phyloP scores from a whole-genome alignment of 1,284 basidiomycete genomes.

The Quambalaria eucalypti region DNA sequence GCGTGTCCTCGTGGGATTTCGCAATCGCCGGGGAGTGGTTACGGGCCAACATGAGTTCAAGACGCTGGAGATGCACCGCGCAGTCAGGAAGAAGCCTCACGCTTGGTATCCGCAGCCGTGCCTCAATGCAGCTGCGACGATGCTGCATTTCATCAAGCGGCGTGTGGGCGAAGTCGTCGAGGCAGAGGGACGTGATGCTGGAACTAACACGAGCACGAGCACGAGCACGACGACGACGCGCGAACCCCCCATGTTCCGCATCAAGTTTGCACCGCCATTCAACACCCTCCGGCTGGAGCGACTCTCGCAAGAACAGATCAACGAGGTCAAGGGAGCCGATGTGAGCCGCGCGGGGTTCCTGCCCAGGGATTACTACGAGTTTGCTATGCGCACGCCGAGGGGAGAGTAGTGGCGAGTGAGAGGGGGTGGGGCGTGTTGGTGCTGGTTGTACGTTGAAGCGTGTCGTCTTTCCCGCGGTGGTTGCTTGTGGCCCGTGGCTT shows the following conservation, averaged over 20 bases:
- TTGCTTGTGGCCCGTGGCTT: no score
- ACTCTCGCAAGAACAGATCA: slow-evolving; percentile 3
- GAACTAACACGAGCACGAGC: slow-evolving; percentile 48
- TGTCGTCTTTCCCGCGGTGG: no score
- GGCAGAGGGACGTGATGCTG: slow-evolving; percentile 57
- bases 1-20: slow-evolving; percentile 76
- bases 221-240: slow-evolving; percentile 1
- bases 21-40: slow-evolving; percentile 39
- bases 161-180: no score
- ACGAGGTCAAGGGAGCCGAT: slow-evolving; percentile 17
- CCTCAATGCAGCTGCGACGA: slow-evolving; percentile 72
- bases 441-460: no score
- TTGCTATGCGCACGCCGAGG: slow-evolving; percentile 3
- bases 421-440: no score
- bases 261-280: slow-evolving; percentile 27
- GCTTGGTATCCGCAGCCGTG: slow-evolving; percentile 71
- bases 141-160: no score
- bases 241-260: slow-evolving; percentile 21
- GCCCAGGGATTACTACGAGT: slow-evolving; percentile 20
- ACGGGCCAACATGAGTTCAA: slow-evolving; percentile 36
- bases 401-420: no score
- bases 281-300: slow-evolving; percentile 7
- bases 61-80: slow-evolving; percentile 45
- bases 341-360: slow-evolving; percentile 26
- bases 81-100: slow-evolving; percentile 53